Percentiles rank a stretch among this genome's conserved stretches.
Evolutionary conservation across 208 protist species (phyloP).

Genomic region (Trypanosoma congolense): DNA sequence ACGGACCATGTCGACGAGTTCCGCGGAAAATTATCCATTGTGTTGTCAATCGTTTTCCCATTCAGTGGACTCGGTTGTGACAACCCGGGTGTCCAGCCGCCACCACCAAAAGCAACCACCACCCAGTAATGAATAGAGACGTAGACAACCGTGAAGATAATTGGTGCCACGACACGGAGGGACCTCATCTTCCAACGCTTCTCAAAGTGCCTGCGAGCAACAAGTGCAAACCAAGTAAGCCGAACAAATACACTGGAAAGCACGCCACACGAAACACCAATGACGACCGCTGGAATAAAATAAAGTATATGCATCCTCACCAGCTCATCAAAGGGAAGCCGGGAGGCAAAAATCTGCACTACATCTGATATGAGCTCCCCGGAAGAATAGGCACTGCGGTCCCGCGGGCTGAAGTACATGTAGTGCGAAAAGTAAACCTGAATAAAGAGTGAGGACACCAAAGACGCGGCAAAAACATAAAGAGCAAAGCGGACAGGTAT

Average conservation of each 20-base stretch:
- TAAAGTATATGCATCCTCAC: slow-evolving; percentile 42
- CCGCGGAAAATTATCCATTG: background rate
- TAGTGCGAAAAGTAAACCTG: slow-evolving; percentile 51
- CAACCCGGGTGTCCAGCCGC: slow-evolving; percentile 6
- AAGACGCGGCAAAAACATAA: slow-evolving; percentile 53
- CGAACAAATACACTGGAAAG: slow-evolving; percentile 36
- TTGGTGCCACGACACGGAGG: slow-evolving; percentile 31
- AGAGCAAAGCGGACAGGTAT: slow-evolving; percentile 49
- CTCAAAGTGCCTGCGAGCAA: slow-evolving; percentile 36
- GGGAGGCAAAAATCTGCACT: slow-evolving; percentile 29
- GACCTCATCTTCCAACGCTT: slow-evolving; percentile 26
- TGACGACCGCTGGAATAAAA: slow-evolving; percentile 33
- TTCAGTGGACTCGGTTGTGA: background rate
- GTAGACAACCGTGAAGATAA: slow-evolving; percentile 42
- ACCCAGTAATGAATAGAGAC: slow-evolving; percentile 35
- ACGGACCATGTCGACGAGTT: background rate
- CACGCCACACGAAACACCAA: slow-evolving; percentile 34
- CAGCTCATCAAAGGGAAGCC: slow-evolving; percentile 33
- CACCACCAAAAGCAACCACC: slow-evolving; percentile 24
- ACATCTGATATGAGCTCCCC: slow-evolving; percentile 32
- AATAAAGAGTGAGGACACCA: slow-evolving; percentile 39
- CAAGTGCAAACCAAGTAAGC: slow-evolving; percentile 33
- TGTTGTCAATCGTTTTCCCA: background rate
- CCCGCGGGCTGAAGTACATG: slow-evolving; percentile 28
- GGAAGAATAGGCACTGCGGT: slow-evolving; percentile 16